Base-by-base conservation (phyloP, 129 eudicot genomes). In the Erigeron canadensis region DNA sequence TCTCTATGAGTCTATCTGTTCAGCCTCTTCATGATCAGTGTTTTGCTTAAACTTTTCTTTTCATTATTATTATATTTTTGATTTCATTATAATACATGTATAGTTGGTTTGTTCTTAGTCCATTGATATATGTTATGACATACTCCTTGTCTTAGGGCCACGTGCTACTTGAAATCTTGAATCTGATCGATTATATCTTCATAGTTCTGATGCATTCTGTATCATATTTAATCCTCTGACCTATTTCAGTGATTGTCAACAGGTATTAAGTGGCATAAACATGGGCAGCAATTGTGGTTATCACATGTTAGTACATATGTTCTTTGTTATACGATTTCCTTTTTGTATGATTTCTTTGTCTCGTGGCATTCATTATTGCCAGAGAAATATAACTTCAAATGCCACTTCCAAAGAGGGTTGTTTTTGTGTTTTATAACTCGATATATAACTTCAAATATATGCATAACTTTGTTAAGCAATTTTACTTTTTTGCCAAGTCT, bases 181-280 rank as follows among this genome's bases (percentile, higher is more conserved):
- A 23, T 60, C 38, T 17, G 58, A 53, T 8, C 43, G 6, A 23
- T 5, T 58, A 10, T 58, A 11, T 28, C 40, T 58, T 23, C 2
- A 34, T 39, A 58, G 23, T 19, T 19, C 6, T 21, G 40, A 57
- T 4, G 64, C 41, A 23, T 58, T 15, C 34, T 28, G 16, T 46
- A 42, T 58, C 50, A 37, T 55, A 40, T 21, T 19, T 28, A 48
- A 56, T 65, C 40, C 70, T 56, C 67, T 75, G 21, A 70, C 38
- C 69, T 5, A 8, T 59, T 70, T 5, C 13, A 12, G 42, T 17
- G 28, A 37, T 63, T 70, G 15, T 55, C 11, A 81, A 80, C 88
- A 93, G 98, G 98, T 93, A 21, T 69, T 93, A 70, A 93, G 96
- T 82, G 98, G 98, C 83, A 93, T 93, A 65, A 93, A 93, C 73